These are phyloP conservation scores for Suillus discolor DNA, from an alignment of 768 basidiomycete species.

Conservation along the genomic window DNA sequence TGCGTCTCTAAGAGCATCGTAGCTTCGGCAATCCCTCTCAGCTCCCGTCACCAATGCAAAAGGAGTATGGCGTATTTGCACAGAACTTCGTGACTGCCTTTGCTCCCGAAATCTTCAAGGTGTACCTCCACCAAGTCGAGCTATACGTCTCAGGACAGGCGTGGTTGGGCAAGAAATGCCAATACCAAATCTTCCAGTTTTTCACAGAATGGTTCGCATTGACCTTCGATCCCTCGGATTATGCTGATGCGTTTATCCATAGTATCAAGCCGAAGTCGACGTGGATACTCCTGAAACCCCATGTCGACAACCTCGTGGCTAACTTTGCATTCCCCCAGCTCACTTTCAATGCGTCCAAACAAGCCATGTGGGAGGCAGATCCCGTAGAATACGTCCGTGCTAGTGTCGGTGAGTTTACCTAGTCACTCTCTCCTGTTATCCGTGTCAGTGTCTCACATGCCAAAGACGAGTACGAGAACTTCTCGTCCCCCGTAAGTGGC, in stretches of 20 bases:
- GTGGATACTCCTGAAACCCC: slow-evolving; percentile 86
- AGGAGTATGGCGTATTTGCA: slow-evolving; percentile 71
- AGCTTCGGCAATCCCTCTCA: slow-evolving; percentile 90
- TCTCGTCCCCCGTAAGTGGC: slow-evolving; percentile 73
- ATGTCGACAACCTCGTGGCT: slow-evolving; percentile 75
- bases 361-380: slow-evolving; percentile 77
- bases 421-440: neutral
- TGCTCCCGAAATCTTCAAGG: slow-evolving; percentile 86
- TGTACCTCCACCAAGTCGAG: slow-evolving; percentile 67
- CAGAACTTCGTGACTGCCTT: slow-evolving; percentile 76
- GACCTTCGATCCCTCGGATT: neutral
- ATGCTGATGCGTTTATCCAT: slow-evolving; percentile 17
- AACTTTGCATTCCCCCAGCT: slow-evolving; percentile 87
- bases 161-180: slow-evolving; percentile 83
- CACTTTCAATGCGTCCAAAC: slow-evolving; percentile 69
- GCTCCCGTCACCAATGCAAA: slow-evolving; percentile 70
- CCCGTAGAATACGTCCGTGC: slow-evolving; percentile 81
- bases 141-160: slow-evolving; percentile 71
- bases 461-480: slow-evolving; percentile 81
- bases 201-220: slow-evolving; percentile 79
- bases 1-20: slow-evolving; percentile 11
- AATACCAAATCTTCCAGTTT: slow-evolving; percentile 83
- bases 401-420: slow-evolving; percentile 58
- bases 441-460: slow-evolving; percentile 1
- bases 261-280: slow-evolving; percentile 95